Evolutionary conservation across 306 rosid genomes (phyloP).

Genomic region (Boehmeria nivea): DNA sequence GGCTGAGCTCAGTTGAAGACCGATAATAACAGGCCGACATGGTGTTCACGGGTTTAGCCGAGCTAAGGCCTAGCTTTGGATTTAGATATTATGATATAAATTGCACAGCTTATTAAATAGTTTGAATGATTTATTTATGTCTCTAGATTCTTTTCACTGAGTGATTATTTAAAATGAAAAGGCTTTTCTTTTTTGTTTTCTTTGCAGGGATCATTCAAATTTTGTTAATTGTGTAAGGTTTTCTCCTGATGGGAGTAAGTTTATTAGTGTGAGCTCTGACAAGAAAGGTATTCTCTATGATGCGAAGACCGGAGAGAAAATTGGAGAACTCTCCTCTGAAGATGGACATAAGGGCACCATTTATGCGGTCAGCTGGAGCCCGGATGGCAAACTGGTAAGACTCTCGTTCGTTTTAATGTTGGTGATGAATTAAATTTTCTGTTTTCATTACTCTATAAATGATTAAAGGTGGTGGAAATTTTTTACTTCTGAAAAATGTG

Average conservation of each 20-base stretch:
- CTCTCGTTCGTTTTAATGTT: background rate
- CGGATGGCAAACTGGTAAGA: constrained; percentile 85
- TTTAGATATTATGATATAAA: too few relatives aligned
- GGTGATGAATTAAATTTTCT: too few relatives aligned
- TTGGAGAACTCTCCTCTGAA: constrained; percentile 82
- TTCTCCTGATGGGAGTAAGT: constrained; percentile 92
- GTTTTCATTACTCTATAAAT: too few relatives aligned
- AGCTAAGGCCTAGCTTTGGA: too few relatives aligned
- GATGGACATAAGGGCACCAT: constrained; percentile 91
- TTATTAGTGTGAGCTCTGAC: constrained; percentile 81
- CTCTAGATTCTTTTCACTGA: constrained; percentile 6
- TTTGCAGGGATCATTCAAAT: constrained; percentile 88
- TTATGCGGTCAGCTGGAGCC: constrained; percentile 94
- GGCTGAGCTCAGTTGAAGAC: too few relatives aligned
- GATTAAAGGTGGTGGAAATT: too few relatives aligned
- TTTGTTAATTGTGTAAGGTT: constrained; percentile 86
- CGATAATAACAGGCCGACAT: too few relatives aligned
- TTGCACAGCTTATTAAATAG: too few relatives aligned
- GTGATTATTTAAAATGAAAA: constrained; percentile 5
- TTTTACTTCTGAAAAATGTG: too few relatives aligned
- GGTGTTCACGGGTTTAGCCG: too few relatives aligned
- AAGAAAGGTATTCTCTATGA: constrained; percentile 78
- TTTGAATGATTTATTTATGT: background rate
- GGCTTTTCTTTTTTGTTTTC: constrained; percentile 11
- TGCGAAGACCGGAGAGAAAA: constrained; percentile 76